Evolutionary conservation across 306 rosid genomes (phyloP).

Genomic region (Morella rubra): DNA sequence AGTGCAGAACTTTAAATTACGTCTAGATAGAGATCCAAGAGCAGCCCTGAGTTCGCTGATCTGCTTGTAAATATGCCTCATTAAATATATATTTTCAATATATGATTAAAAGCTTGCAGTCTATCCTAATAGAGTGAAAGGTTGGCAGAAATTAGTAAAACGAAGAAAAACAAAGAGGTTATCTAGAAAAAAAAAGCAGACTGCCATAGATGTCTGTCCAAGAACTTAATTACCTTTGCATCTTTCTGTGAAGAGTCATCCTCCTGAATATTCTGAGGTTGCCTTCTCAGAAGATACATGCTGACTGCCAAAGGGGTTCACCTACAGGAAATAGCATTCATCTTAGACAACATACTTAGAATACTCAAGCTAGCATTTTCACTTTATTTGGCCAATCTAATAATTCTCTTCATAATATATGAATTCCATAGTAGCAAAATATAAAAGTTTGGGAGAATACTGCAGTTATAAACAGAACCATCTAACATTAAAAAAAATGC

Average conservation of each 20-base stretch:
- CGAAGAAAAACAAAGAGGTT: background rate
- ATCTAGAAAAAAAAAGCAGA: background rate
- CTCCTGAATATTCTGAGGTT: constrained; percentile 48
- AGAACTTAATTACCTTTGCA: constrained; percentile 46
- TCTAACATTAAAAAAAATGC: background rate
- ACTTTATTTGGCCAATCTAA: background rate
- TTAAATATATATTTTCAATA: background rate
- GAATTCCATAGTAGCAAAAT: background rate
- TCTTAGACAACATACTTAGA: constrained; percentile 9
- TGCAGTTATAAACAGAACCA: background rate
- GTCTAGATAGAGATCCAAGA: constrained; percentile 66
- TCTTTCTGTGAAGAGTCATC: constrained; percentile 52
- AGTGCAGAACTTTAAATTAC: constrained; percentile 60
- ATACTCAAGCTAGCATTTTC: background rate
- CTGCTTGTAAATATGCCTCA: constrained; percentile 38
- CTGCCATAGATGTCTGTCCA: background rate
- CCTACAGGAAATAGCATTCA: constrained; percentile 31
- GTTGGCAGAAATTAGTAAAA: background rate
- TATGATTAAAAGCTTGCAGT: background rate
- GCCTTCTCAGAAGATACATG: constrained; percentile 66
- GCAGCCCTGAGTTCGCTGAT: constrained; percentile 63
- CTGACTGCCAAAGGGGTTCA: constrained; percentile 30
- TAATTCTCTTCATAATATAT: background rate
- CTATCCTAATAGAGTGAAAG: background rate
- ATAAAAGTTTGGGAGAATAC: background rate